phyloP scores from a whole-genome alignment of 2,329 filamentous ascomycete genomes.

The Teratosphaeria epicoccoides region DNA sequence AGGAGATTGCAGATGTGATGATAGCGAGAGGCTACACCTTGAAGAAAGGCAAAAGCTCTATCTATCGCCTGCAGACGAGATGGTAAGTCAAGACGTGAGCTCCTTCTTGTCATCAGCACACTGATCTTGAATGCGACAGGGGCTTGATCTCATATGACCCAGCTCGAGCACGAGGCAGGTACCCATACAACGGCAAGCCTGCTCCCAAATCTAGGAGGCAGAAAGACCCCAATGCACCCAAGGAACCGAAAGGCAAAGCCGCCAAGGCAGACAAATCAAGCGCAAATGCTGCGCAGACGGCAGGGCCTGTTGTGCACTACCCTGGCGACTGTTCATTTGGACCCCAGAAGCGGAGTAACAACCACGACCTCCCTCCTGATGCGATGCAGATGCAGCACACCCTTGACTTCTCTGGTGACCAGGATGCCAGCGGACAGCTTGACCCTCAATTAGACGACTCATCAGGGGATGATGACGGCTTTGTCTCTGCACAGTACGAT shows the following conservation, averaged over 20 bases:
- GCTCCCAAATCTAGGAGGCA: constrained; percentile 1
- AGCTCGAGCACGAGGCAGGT: constrained; percentile 14
- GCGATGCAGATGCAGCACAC: neutral
- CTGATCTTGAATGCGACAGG: neutral
- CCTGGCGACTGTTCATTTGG: constrained; percentile 15
- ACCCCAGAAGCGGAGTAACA: constrained; percentile 9
- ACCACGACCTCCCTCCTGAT: neutral
- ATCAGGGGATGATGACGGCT: neutral
- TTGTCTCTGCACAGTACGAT: neutral
- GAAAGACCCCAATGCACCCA: neutral
- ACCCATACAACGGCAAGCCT: constrained; percentile 4
- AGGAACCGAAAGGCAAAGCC: constrained; percentile 1
- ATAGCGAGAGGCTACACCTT: constrained; percentile 12
- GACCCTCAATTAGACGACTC: constrained; percentile 3
- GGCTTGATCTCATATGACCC: constrained; percentile 15
- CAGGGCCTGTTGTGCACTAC: constrained; percentile 12
- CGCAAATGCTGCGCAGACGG: constrained; percentile 7
- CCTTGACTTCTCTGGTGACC: neutral
- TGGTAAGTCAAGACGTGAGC: constrained; percentile 8
- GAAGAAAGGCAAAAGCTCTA: constrained; percentile 12
- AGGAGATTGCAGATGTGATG: constrained; percentile 16
- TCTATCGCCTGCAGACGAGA: constrained; percentile 15
- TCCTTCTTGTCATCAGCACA: neutral
- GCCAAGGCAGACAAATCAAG: constrained; percentile 1
- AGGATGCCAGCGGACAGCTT: neutral